Conservation (phyloP, 1,139 yeast genomes). For the Magnusiomyces tetraspermus region DNA sequence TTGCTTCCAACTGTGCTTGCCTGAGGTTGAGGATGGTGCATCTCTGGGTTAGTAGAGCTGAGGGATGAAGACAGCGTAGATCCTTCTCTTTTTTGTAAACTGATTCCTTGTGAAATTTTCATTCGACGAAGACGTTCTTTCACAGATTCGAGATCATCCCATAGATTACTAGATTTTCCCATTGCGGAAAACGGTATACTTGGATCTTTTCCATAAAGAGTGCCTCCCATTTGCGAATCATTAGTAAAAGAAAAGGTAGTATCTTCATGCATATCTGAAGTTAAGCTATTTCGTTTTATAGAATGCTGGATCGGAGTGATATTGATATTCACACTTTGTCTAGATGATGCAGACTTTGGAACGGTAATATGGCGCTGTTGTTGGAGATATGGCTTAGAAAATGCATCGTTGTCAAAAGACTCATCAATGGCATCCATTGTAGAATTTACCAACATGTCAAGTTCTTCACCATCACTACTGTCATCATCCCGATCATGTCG, state of each 20-base stretch:
- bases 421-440: background rate
- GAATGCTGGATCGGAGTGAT: background rate
- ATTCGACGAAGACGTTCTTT: conserved; percentile 14
- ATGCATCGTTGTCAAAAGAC: background rate
- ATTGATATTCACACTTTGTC: background rate
- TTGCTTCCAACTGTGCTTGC: too few species aligned
- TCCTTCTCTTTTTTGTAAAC: background rate
- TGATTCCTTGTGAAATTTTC: conserved; percentile 8
- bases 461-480: background rate
- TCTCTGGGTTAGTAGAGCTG: too few species aligned
- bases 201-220: background rate
- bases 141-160: conserved; percentile 16
- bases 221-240: background rate
- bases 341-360: background rate
- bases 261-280: background rate
- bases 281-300: background rate
- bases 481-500: background rate
- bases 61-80: too few species aligned
- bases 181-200: background rate
- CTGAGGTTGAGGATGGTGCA: too few species aligned
- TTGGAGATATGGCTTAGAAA: background rate
- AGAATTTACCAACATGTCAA: background rate
- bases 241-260: background rate
- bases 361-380: background rate
- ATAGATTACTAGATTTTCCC: conserved; percentile 1